Percentiles rank a stretch among this genome's conserved stretches.
Conservation (phyloP, 225 moss, liverwort and hornwort species). For the Polytrichum formosum region DNA sequence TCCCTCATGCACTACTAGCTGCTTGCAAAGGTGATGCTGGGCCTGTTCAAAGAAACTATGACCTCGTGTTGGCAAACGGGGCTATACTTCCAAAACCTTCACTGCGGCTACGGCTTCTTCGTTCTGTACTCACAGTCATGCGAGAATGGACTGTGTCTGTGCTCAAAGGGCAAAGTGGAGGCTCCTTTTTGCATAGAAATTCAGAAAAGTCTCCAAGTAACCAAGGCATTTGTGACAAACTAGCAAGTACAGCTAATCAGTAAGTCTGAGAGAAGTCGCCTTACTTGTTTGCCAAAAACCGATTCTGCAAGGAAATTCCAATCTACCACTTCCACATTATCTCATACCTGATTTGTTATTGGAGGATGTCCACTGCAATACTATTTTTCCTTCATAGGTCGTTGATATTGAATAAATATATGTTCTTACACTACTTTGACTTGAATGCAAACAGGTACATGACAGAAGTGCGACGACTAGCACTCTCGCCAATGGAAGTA, state of each 20-base stretch:
- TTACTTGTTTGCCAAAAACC: no score
- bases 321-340: no score
- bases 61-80: constrained; percentile 86
- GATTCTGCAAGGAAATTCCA: no score
- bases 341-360: no score
- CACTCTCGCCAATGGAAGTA: constrained; percentile 61
- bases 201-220: constrained; percentile 52
- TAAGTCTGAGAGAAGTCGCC: no score
- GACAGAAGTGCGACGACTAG: constrained; percentile 87
- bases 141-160: constrained; percentile 82
- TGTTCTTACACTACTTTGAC: no score
- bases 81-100: constrained; percentile 85
- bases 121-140: constrained; percentile 88
- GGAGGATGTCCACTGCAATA: no score
- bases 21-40: constrained; percentile 92
- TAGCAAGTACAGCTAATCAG: constrained; percentile 71
- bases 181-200: constrained; percentile 57
- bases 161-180: constrained; percentile 52
- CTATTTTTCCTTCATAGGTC: no score
- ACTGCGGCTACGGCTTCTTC: constrained; percentile 84
- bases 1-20: constrained; percentile 78
- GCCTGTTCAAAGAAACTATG: constrained; percentile 93
- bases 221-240: constrained; percentile 85
- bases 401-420: no score
- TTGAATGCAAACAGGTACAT: constrained; percentile 55